Evolutionary conservation across 441 rosid species (phyloP), one percentile per base, ranked within the genome.

Genomic region (Bruguiera hainesii): DNA sequence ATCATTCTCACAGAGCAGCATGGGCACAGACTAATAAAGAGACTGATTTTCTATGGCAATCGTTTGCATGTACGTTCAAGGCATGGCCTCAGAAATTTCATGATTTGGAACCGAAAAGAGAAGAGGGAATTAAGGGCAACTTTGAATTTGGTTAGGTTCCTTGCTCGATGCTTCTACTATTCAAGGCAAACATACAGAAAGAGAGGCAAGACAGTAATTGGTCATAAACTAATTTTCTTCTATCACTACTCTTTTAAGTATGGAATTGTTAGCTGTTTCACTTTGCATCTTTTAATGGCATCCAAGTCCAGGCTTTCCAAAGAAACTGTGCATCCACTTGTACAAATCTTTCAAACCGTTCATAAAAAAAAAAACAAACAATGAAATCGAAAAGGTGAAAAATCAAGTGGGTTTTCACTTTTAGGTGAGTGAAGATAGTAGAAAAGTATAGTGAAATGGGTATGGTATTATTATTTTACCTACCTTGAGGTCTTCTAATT

Each of bases 381-480:
- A 76, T 68, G 42, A 26, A 60, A 42, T 42, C 5, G 18, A 67
- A 65, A 21, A 56, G 65, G 63, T 58, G 49, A 39, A 62, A 79
- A 74, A 71, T 57, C 39, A 64, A 61, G 75, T 64, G 51, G 23
- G 33, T 29, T 59, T 71, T 64, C 20, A 60, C 71, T 66, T 68
- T 59, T 18, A 37, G 65, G 55, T 9, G 42, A 28, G 37, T 9
- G 73, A 72, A 57, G 30, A 48, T 49, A 64, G 73, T 67, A 65
- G 67, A 49, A 66, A 68, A 66, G 65, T 66, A 46, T 50, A 49
- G 65, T 56, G 60, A 50, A 73, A 52, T 63, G 67, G 37, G 69
- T 67, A 49, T 21, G 18, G 73, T 71, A 71, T 73, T 73, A 71
- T 73, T 73, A 61, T 63, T 67, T 73, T 64, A 49, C 39, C 48